Evolutionary conservation across 768 basidiomycete species (phyloP), one percentile per base, ranked within the genome.

Genomic region (Tulasnella sp.): DNA sequence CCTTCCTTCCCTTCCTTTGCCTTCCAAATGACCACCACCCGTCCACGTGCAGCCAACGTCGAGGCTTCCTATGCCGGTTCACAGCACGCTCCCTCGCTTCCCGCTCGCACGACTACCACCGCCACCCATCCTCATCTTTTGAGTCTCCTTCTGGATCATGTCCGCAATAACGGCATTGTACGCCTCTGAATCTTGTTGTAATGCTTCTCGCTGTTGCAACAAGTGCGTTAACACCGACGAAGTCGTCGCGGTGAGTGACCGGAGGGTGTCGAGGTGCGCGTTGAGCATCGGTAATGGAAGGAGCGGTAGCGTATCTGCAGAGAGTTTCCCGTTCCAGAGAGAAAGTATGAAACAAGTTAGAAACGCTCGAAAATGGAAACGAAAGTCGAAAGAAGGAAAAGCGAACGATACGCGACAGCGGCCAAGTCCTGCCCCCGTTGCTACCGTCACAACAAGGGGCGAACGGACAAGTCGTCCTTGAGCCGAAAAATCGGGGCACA

Each of bases 111-210:
- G 29, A 67, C 29, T 35, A 29, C 61, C 61, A 20, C 73, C 39
- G 23, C 55, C 42, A 13, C 77, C 77, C 23, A 82, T 82, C 80
- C 85, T 84, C 20, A 83, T 82, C 77, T 84, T 84, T 69, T 84
- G 84, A 0, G 96, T 95, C 84, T 97, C 94, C 39, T 73, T 77
- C 61, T 90, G 90, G n/a, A 98, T 94, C 73, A 98, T 86, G 82
- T 95, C 95, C 37, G 92, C 96, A 79, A 98, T 98, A 78, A 96
- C 86, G 20, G 90, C 91, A 84, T 98, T 96, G 82, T 95, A 95
- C 37, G 91, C 93, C 85, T 98, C 92, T 48, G 91, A 91, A 82
- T 94, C 93, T 84, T 95, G 94, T 83, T 94, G 93, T 79, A 94
- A 83, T 44, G 91, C 89, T 80, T 95, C 94, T 78, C 91, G 88